Percentiles rank a stretch among this genome's conserved stretches.
Evolutionary conservation across 345 rosid species (phyloP).

Genomic region (Cardamine chenopodiifolia): DNA sequence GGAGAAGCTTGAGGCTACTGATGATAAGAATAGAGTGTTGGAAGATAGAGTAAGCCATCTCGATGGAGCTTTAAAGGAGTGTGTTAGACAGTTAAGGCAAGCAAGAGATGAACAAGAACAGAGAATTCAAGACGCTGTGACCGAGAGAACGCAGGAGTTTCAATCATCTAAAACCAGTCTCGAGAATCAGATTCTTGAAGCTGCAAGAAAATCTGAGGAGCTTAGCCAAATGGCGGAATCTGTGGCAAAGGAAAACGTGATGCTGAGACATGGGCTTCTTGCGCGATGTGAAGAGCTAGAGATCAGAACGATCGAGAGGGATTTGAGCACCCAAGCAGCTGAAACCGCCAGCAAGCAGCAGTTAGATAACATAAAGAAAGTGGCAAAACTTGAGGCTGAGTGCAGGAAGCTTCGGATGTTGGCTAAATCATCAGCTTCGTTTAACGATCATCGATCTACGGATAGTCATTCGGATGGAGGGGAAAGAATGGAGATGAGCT

Average conservation of each 20-base stretch:
- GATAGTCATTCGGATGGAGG: slow-evolving; percentile 78
- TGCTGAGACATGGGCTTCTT: slow-evolving; percentile 62
- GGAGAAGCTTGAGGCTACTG: slow-evolving; percentile 63
- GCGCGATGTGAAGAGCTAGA: slow-evolving; percentile 73
- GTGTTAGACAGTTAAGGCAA: slow-evolving; percentile 89
- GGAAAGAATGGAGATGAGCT: slow-evolving; percentile 57
- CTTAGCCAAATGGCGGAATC: slow-evolving; percentile 52
- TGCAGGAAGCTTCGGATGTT: slow-evolving; percentile 66
- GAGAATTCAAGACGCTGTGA: slow-evolving; percentile 59
- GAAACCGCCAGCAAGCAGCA: slow-evolving; percentile 91
- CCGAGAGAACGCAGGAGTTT: slow-evolving; percentile 54
- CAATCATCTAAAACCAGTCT: slow-evolving; percentile 56
- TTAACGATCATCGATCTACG: slow-evolving; percentile 54
- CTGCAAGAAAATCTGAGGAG: slow-evolving; percentile 42
- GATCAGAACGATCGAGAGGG: slow-evolving; percentile 75
- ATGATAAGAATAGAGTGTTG: slow-evolving; percentile 50
- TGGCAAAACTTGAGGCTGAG: slow-evolving; percentile 92
- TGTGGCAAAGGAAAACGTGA: slow-evolving; percentile 61
- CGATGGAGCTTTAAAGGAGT: slow-evolving; percentile 93
- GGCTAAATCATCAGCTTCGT: slow-evolving; percentile 46
- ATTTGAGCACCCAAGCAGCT: slow-evolving; percentile 82
- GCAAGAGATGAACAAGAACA: slow-evolving; percentile 82
- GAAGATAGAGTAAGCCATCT: slow-evolving; percentile 84
- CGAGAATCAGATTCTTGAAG: slow-evolving; percentile 56
- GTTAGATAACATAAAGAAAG: slow-evolving; percentile 81